phyloP scores from a whole-genome alignment of 1,284 basidiomycete genomes.

The Cutaneotrichosporon sp. region DNA sequence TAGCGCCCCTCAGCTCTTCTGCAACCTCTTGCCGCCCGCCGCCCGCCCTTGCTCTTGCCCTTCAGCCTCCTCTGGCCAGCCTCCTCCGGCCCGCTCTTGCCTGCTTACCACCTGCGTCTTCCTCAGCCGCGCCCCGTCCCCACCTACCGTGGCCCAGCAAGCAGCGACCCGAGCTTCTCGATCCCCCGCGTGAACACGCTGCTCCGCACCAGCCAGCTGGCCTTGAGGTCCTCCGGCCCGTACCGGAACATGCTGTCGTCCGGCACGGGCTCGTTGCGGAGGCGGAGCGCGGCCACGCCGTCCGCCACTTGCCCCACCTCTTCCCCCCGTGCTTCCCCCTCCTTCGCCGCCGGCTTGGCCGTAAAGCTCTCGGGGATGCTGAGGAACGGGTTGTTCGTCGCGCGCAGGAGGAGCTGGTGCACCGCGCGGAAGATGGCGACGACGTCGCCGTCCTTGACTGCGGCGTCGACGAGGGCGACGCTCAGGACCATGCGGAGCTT shows the following conservation, averaged over 20 bases:
- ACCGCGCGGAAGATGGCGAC: conserved; percentile 53
- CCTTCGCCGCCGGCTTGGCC: conserved; percentile 17
- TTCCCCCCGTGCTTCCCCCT: background rate
- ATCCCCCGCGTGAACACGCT: conserved; percentile 40
- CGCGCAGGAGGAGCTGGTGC: conserved; percentile 46
- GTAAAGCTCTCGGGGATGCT: conserved; percentile 37
- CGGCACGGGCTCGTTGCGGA: conserved; percentile 22
- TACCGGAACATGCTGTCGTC: conserved; percentile 38
- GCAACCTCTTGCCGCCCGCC: background rate
- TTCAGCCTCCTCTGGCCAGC: background rate
- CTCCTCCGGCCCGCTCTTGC: background rate
- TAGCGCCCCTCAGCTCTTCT: background rate
- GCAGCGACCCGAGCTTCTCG: conserved; percentile 38
- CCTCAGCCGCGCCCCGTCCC: conserved; percentile 4
- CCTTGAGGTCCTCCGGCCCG: conserved; percentile 41
- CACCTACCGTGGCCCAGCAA: conserved; percentile 30
- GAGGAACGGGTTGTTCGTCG: conserved; percentile 48
- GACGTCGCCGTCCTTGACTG: conserved; percentile 53
- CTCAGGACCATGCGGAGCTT: conserved; percentile 50
- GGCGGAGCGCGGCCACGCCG: background rate
- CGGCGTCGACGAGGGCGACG: conserved; percentile 52
- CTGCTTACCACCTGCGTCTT: background rate
- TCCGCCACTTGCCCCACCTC: background rate
- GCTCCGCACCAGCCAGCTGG: conserved; percentile 40
- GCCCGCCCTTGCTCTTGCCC: background rate